Conservation (phyloP, 192 early-diverging fungal genomes). For the Gigaspora rosea region DNA sequence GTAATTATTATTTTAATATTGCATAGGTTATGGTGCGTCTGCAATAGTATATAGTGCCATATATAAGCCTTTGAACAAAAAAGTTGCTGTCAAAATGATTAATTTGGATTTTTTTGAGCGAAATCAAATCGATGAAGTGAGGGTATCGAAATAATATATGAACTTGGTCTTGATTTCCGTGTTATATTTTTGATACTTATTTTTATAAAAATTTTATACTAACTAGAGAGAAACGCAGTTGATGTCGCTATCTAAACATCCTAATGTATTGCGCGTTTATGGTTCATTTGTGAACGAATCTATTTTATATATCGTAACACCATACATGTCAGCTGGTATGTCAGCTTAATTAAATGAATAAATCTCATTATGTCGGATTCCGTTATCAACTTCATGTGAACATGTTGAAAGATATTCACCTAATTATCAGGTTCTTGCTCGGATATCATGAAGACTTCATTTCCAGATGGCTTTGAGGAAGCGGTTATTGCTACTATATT, state of each 20-base stretch:
- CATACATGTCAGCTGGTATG: constrained; percentile 68
- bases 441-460: constrained; percentile 89
- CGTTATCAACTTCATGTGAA: constrained; percentile 1
- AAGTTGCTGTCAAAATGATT: constrained; percentile 82
- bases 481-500: constrained; percentile 75
- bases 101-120: constrained; percentile 90
- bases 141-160: constrained; percentile 43
- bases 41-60: constrained; percentile 81
- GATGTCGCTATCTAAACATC: constrained; percentile 86
- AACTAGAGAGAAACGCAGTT: constrained; percentile 77
- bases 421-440: constrained; percentile 70
- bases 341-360: constrained; percentile 12
- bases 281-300: constrained; percentile 82
- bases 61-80: constrained; percentile 68
- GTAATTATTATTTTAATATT: neutral
- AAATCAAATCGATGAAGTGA: constrained; percentile 88
- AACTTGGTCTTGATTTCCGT: neutral
- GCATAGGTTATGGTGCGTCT: constrained; percentile 81
- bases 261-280: constrained; percentile 80
- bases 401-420: constrained; percentile 27
- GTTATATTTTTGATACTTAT: neutral
- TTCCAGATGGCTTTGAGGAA: constrained; percentile 84
- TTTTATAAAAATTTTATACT: neutral
- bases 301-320: constrained; percentile 84
- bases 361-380: constrained; percentile 11